Base-by-base conservation (phyloP, 2,329 filamentous ascomycete species). In the Colletotrichum caudatum region DNA sequence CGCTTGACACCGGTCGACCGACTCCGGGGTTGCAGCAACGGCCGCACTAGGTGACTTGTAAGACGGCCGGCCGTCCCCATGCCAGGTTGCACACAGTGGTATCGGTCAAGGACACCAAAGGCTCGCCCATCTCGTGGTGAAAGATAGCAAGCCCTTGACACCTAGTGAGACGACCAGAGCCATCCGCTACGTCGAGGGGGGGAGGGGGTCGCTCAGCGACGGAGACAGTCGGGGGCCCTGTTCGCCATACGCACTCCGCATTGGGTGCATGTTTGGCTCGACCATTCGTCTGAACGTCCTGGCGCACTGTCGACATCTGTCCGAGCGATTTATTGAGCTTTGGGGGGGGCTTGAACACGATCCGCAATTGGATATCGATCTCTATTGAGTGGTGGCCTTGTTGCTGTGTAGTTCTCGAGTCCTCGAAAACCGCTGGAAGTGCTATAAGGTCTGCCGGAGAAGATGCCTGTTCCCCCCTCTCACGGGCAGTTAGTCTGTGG, bases 221-320 rank as follows among this genome's bases (percentile, higher is more conserved):
- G 14, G 46, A 37, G 44, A 62, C 14, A 12, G 46, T 23, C 12
- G 20, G 33, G 33, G 14, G 48, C 33, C 20, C 8, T 12, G 18
- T 44, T 58, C 18, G 44, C 23, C 18, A 44, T 62, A 35, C 58
- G 53, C 44, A 69, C 59, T 64, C 66, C 66, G 60, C 66, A 69
- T 51, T 39, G 2, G 20, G 20, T 18, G 26, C 26, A 33, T 23
- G 5, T 54, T 20, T 62, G 51, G 20, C 41, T 12, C 41, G 41
- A 66, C 64, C 64, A 35, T 35, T 44, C 33, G 33, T 23, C 46
- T 33, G 41, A 50, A 56, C n/a, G 14, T 16, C 18, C 39, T 60
- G 54, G 64, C 33, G 14, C 54, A 23, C 33, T 23, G 46, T 41
- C 18, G 26, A 44, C 44, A 60, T 50, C 23, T 18, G 35, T 33